Conservation (phyloP, 108 stramenopile species). For the Cyclostephanos tholiformis region DNA sequence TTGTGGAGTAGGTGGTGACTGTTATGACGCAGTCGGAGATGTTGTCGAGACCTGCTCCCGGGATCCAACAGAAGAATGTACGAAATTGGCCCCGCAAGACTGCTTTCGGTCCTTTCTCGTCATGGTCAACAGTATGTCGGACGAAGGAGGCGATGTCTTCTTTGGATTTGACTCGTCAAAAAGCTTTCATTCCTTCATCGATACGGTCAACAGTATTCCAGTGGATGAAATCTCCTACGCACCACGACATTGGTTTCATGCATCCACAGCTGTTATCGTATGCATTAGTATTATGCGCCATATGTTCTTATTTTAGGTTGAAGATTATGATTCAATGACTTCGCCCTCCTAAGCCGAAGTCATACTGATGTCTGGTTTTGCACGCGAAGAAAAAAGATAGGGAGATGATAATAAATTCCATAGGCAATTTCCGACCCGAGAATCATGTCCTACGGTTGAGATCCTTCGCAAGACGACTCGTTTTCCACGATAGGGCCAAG, state of each 20-base stretch:
- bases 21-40: not conserved
- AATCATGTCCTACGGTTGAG: constrained; percentile 91
- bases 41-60: not conserved
- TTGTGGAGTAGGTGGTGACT: not conserved
- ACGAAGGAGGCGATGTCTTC: not conserved
- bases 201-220: too few species aligned
- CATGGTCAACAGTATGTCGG: not conserved
- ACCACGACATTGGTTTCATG: not conserved
- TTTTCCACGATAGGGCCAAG: constrained; percentile 15
- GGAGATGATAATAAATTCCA: constrained; percentile 75
- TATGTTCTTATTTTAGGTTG: not conserved
- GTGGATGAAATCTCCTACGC: not conserved
- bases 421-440: constrained; percentile 99
- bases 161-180: not conserved
- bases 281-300: not conserved
- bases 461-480: constrained; percentile 55
- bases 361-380: not conserved
- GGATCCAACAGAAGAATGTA: not conserved
- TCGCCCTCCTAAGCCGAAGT: too few species aligned
- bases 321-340: not conserved
- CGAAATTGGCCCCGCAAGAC: not conserved
- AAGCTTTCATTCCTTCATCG: too few species aligned
- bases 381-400: not conserved
- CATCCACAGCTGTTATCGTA: not conserved
- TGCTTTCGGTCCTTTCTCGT: not conserved